These are phyloP conservation scores for Lathyrus tuberosus DNA, from an alignment of 306 rosid genomes.

Conservation along the genomic window DNA sequence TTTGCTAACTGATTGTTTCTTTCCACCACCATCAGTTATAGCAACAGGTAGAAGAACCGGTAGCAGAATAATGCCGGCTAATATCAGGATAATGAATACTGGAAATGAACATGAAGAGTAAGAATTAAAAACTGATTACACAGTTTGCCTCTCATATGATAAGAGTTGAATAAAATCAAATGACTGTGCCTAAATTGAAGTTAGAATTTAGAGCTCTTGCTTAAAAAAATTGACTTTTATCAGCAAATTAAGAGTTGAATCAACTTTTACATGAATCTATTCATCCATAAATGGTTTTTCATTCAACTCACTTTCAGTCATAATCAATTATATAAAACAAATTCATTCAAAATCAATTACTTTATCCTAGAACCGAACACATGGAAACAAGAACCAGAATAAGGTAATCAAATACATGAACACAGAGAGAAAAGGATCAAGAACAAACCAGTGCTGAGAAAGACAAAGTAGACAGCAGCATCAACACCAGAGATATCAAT, in stretches of 20 bases:
- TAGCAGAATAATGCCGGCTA: slow-evolving; percentile 74
- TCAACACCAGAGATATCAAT: slow-evolving; percentile 82
- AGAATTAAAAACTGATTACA: slow-evolving; percentile 21
- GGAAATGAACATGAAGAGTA: slow-evolving; percentile 39
- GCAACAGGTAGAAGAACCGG: slow-evolving; percentile 85
- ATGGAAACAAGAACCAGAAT: slow-evolving; percentile 12
- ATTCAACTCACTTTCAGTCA: too few species aligned
- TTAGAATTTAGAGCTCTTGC: too few species aligned
- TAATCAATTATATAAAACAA: too few species aligned
- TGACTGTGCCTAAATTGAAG: too few species aligned
- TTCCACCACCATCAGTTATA: slow-evolving; percentile 52
- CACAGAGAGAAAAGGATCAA: background rate
- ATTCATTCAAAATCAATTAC: background rate
- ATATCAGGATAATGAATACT: slow-evolving; percentile 72
- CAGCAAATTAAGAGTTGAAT: too few species aligned
- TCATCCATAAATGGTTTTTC: too few species aligned
- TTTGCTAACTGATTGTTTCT: slow-evolving; percentile 44
- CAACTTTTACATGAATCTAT: too few species aligned
- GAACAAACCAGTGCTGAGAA: slow-evolving; percentile 70
- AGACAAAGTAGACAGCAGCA: slow-evolving; percentile 91
- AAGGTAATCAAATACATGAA: background rate
- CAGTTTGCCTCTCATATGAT: slow-evolving; percentile 11
- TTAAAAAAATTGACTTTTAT: too few species aligned
- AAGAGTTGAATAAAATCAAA: background rate
- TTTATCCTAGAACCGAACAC: background rate